Conservation (phyloP, 1,284 basidiomycete genomes). For the Ceratobasidium sp. region DNA sequence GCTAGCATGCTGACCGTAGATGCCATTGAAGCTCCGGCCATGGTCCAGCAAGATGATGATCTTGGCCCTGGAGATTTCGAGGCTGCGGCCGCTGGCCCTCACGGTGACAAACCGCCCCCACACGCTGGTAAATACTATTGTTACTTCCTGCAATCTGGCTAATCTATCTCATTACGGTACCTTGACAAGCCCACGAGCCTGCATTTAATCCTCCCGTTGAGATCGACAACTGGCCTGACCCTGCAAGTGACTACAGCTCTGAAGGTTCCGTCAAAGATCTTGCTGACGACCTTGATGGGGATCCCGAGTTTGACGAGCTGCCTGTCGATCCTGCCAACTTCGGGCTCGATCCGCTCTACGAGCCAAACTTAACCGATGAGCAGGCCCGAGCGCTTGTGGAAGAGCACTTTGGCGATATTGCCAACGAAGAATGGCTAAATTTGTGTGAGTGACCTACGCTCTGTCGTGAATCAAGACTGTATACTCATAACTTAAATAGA, state of each 20-base stretch:
- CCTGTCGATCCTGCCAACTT: neutral
- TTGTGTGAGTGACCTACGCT: neutral
- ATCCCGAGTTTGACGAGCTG: neutral
- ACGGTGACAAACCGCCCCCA: neutral
- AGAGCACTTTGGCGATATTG: neutral
- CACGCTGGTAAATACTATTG: neutral
- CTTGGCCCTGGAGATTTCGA: no score
- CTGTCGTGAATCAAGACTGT: no score
- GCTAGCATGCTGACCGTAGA: no score
- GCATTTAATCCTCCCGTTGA: neutral
- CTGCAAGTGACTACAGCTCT: neutral
- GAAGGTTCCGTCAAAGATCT: neutral
- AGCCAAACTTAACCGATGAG: neutral
- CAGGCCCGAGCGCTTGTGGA: neutral
- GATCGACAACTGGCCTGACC: constrained; percentile 4
- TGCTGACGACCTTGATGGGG: neutral
- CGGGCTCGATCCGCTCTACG: neutral
- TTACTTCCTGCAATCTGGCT: neutral
- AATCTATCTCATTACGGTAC: neutral
- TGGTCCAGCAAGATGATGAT: no score
- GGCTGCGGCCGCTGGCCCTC: no score
- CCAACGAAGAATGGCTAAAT: neutral
- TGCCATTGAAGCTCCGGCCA: no score
- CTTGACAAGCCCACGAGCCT: neutral
- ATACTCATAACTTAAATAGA: neutral